Base-by-base conservation (phyloP, 2,329 filamentous ascomycete species). In the Colletotrichum shisoi region DNA sequence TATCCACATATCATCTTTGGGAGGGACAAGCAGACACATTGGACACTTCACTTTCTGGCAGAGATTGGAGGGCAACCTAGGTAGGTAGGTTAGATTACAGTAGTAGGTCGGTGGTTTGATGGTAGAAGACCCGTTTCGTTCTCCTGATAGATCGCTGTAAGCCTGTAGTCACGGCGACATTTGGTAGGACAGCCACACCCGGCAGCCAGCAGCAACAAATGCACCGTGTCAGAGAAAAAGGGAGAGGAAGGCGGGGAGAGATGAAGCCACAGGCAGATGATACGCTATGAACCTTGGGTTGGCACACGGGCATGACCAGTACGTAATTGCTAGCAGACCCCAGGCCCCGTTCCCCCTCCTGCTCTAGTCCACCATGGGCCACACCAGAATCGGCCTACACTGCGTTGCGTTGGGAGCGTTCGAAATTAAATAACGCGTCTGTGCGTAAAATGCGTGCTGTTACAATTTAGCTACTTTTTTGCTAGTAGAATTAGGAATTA, bases 1-100 rank as follows among this genome's bases (percentile, higher is more conserved):
- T 13, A 1, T 45, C 67, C 67, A 69, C 27, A 68, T 68, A 51
- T 68, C 63, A 68, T 68, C 63, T 63, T 63, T 67, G 45, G 60
- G 49, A 60, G 31, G 4, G 44, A 52, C 15, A 60, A 45, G 39
- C 44, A 44, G 34, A 63, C 21, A 42, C 34, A 67, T 63, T 58
- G 64, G 49, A 4, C 45, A 51, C 37, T 17, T 45, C 17, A 19
- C 24, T 11, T 56, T 49, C 9, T 31, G 45, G 21, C 15, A 27
- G 34, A 58, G 34, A 58, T 57, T 57, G 42, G 11, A 17, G 31
- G 31, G 31, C 31, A 31, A 9, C 1, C 31, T 31, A 31, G 31
- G 31, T 31, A 31, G 31, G 31, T 31, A 31, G 31, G 31, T 31
- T 31, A 31, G 8, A 8, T 31, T 31, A 24, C 44, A 37, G 44